A percentile compares a stretch with the other conserved stretches of the same genome.
These are phyloP conservation scores for Pichia sp. DNA, from an alignment of 1,139 yeast species.

Conservation along the genomic window DNA sequence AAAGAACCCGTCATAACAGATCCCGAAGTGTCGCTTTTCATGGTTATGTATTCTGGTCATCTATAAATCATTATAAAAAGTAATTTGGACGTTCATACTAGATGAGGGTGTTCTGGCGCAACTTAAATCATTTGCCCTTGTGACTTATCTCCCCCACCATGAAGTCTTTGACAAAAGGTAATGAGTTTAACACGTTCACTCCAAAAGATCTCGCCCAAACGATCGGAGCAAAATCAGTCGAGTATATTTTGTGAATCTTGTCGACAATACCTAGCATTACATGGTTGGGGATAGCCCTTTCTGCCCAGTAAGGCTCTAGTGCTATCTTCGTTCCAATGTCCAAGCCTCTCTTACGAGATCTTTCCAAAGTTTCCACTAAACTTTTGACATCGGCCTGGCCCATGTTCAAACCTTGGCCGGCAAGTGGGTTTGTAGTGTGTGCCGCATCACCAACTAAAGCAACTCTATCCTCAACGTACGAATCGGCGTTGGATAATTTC, in stretches of 20 bases:
- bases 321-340: constrained; percentile 85
- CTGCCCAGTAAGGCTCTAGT: constrained; percentile 80
- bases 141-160: constrained; percentile 47
- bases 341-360: constrained; percentile 69
- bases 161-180: constrained; percentile 58
- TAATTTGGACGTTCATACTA: too few relatives aligned
- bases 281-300: constrained; percentile 76
- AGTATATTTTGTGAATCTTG: constrained; percentile 81
- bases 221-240: constrained; percentile 67
- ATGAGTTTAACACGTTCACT: constrained; percentile 57
- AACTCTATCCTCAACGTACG: constrained; percentile 75
- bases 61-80: too few relatives aligned
- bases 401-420: constrained; percentile 98
- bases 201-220: constrained; percentile 77
- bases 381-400: constrained; percentile 92
- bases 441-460: constrained; percentile 98
- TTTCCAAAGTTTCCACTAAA: constrained; percentile 63
- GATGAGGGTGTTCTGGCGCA: neutral
- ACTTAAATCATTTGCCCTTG: constrained; percentile 1
- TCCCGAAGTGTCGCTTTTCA: too few relatives aligned
- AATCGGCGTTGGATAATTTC: constrained; percentile 84
- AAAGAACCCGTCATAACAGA: too few relatives aligned
- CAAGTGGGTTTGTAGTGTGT: constrained; percentile 94
- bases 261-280: constrained; percentile 83
- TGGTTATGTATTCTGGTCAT: too few relatives aligned